Evolutionary conservation across 176 grass and related monocot genomes (phyloP).

Genomic region (Cenchrus purpureus): DNA sequence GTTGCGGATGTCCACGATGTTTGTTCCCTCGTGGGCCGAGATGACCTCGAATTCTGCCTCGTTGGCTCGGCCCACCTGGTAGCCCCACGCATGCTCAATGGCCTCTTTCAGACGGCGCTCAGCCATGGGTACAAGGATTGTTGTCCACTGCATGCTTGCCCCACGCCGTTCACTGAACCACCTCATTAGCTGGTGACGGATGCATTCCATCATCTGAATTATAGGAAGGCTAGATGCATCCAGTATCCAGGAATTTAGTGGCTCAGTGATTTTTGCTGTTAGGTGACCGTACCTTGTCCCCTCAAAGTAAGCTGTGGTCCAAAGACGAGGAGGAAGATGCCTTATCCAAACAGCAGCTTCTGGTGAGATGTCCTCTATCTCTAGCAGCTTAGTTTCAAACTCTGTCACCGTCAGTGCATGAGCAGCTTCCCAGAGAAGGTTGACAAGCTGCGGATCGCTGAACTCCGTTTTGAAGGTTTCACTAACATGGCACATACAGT

Average conservation of each 20-base stretch:
- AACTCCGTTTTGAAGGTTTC: conserved; percentile 92
- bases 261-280: conserved; percentile 78
- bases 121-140: conserved; percentile 73
- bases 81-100: conserved; percentile 81
- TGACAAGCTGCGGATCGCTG: conserved; percentile 72
- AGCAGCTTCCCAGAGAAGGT: conserved; percentile 90
- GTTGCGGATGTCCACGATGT: conserved; percentile 92
- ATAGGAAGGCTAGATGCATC: conserved; percentile 86
- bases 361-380: conserved; percentile 86
- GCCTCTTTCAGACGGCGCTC: conserved; percentile 79
- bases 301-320: conserved; percentile 96
- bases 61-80: conserved; percentile 86
- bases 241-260: conserved; percentile 79
- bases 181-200: conserved; percentile 86
- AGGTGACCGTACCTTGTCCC: conserved; percentile 86
- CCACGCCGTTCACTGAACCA: conserved; percentile 96
- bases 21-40: conserved; percentile 76
- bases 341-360: conserved; percentile 97
- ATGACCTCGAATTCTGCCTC: conserved; percentile 95
- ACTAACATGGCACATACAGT: conserved; percentile 87
- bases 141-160: conserved; percentile 90
- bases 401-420: conserved; percentile 89
- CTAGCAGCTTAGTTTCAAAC: conserved; percentile 85
- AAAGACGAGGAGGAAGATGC: conserved; percentile 69
- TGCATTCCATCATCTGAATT: conserved; percentile 96